Conservation (phyloP, 257 asterid species). For the Fraxinus cuspidata region DNA sequence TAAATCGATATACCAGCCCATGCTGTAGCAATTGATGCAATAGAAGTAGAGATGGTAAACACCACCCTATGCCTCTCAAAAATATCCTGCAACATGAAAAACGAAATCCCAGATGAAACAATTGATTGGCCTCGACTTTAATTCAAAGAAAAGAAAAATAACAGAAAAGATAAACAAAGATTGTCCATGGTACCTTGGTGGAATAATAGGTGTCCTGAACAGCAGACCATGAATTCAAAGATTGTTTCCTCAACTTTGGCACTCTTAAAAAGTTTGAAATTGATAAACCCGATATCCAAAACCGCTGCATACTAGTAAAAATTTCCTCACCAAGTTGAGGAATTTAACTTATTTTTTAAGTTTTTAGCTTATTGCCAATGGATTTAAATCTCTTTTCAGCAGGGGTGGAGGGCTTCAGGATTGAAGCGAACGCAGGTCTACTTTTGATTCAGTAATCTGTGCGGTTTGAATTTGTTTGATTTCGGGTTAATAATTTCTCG, state of each 20-base stretch:
- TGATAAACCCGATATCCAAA: constrained; percentile 58
- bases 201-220: constrained; percentile 64
- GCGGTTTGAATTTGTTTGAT: no score
- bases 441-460: no score
- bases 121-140: constrained; percentile 2
- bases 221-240: constrained; percentile 61
- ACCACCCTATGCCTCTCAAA: constrained; percentile 92
- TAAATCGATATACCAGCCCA: constrained; percentile 61
- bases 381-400: no score
- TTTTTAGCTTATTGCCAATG: no score
- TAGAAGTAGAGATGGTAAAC: constrained; percentile 75
- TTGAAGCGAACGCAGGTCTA: no score
- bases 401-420: no score
- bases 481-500: no score
- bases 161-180: not conserved
- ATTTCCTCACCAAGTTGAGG: no score
- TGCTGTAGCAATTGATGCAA: constrained; percentile 85
- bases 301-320: constrained; percentile 50
- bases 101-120: constrained; percentile 10
- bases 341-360: no score
- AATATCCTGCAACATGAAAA: constrained; percentile 53
- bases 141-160: not conserved
- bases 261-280: constrained; percentile 31
- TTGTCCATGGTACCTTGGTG: constrained; percentile 49
- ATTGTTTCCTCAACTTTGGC: constrained; percentile 55